phyloP scores from a whole-genome alignment of 345 rosid species.

The Boechera stricta region DNA sequence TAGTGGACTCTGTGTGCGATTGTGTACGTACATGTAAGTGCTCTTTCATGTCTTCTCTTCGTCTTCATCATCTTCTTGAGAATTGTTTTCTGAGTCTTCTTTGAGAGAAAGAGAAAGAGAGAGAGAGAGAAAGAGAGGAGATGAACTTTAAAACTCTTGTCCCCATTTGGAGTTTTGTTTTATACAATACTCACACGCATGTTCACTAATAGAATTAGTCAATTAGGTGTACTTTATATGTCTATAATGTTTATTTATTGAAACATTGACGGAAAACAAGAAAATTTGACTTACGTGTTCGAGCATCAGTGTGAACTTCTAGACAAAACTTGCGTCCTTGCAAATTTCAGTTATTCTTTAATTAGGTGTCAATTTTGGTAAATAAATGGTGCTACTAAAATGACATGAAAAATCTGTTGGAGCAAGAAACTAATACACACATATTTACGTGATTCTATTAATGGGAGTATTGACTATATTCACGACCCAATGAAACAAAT shows the following conservation, averaged over 20 bases:
- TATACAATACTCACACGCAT: constrained; percentile 14
- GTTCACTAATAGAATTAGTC: background rate
- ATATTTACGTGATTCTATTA: too few relatives aligned
- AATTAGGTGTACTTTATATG: background rate
- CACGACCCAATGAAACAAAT: too few relatives aligned
- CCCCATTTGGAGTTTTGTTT: constrained; percentile 8
- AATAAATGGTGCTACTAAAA: too few relatives aligned
- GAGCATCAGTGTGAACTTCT: constrained; percentile 13
- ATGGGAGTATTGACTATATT: too few relatives aligned
- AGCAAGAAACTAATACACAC: too few relatives aligned
- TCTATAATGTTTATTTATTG: background rate
- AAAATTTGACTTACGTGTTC: constrained; percentile 28
- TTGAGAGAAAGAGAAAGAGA: constrained; percentile 14
- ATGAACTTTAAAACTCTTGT: constrained; percentile 28
- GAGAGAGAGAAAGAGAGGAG: background rate
- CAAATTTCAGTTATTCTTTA: too few relatives aligned
- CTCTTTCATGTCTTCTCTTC: constrained; percentile 31
- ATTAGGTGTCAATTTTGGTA: too few relatives aligned
- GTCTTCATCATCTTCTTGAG: constrained; percentile 16
- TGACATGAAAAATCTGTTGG: too few relatives aligned
- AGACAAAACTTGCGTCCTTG: too few relatives aligned
- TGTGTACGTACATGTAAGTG: background rate
- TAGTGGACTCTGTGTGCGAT: background rate
- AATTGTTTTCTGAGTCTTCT: constrained; percentile 14
- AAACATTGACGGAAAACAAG: constrained; percentile 18